Percentiles rank a stretch among this genome's conserved stretches.
These are phyloP conservation scores for Berkeleyomyces rouxiae DNA, from an alignment of 2,329 filamentous ascomycete species.

Conservation along the genomic window DNA sequence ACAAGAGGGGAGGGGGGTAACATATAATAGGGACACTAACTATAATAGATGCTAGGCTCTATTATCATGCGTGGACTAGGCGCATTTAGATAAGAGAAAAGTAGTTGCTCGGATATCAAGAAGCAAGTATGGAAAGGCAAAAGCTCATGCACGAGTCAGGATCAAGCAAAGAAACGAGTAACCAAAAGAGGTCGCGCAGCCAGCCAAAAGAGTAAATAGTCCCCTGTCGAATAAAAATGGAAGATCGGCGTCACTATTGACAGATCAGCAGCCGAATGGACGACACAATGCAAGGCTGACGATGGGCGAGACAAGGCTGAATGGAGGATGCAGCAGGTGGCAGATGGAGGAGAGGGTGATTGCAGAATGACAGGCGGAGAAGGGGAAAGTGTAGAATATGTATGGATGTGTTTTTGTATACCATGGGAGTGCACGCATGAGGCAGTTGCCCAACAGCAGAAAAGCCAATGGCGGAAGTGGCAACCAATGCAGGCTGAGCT, in stretches of 20 bases:
- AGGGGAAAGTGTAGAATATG: background rate
- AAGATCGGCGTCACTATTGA: background rate
- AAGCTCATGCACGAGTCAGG: background rate
- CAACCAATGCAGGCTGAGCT: no score
- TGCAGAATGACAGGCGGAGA: background rate
- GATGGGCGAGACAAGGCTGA: background rate
- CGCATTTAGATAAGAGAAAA: background rate
- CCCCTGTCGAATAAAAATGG: background rate
- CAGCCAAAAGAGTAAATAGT: background rate
- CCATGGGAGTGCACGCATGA: no score
- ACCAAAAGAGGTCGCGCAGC: background rate
- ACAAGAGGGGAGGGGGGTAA: background rate
- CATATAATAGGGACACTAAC: background rate
- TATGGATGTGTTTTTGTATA: background rate
- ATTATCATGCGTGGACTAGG: background rate
- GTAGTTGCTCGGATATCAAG: background rate
- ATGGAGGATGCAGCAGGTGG: background rate
- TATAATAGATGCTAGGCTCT: background rate
- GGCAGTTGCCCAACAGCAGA: no score
- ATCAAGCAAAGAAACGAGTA: background rate
- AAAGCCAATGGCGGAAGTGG: no score
- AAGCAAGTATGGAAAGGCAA: background rate
- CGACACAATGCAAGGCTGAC: background rate
- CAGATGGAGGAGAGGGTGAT: background rate
- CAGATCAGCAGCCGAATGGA: background rate